Conservation (phyloP, 31 red algal species). For the Porphyra umbilicalis region DNA sequence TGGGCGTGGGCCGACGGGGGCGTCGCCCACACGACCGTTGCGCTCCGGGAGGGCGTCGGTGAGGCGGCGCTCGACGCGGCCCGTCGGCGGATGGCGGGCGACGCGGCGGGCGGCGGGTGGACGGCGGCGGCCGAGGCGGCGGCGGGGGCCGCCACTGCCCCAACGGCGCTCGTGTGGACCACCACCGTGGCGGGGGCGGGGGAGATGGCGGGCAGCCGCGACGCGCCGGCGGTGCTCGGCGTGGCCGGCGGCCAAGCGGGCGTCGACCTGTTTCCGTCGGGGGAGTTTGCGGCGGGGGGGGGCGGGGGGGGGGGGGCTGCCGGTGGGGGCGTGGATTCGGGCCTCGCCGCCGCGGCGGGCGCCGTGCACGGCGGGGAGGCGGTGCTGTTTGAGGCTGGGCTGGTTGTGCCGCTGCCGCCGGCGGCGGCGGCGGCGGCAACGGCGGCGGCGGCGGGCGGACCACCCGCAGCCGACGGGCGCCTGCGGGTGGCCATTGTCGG, state of each 20-base stretch:
- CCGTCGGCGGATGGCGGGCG: too few species aligned
- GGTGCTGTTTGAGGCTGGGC: not conserved
- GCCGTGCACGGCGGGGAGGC: not conserved
- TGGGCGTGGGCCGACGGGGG: too few species aligned
- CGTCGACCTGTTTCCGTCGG: not conserved
- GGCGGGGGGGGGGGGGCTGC: not conserved
- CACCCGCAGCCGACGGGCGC: not conserved
- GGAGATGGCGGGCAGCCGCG: not conserved
- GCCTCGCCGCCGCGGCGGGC: not conserved
- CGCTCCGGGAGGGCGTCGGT: not conserved
- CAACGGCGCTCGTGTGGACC: not conserved
- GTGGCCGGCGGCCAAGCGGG: not conserved
- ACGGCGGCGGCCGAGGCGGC: not conserved
- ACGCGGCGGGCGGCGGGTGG: not conserved
- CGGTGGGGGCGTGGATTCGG: not conserved
- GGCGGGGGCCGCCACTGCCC: not conserved
- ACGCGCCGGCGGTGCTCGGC: not conserved
- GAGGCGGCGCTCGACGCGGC: not conserved
- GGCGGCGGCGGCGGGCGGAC: not conserved
- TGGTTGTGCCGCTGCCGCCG: not conserved
- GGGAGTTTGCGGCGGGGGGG: not conserved
- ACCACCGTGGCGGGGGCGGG: not conserved
- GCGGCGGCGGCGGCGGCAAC: not conserved
- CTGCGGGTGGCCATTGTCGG: not conserved
- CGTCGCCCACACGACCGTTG: not conserved